Base-by-base conservation (phyloP, 345 rosid genomes). In the Bruguiera sexangula region DNA sequence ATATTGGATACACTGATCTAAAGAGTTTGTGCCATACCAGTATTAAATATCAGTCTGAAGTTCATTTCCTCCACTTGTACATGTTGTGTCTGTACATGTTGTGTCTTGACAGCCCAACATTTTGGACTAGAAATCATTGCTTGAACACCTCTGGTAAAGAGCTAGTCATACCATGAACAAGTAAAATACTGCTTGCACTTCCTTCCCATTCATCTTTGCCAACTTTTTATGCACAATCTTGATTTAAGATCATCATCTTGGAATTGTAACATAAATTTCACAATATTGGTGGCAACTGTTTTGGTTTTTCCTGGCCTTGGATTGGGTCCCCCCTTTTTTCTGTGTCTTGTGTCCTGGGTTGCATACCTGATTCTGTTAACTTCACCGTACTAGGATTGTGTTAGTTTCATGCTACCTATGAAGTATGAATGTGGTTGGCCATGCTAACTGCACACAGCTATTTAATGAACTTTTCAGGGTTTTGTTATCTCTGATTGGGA, bases 401-500 rank as follows among this genome's bases (percentile, higher is more conserved):
- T 4, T 56, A 15, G 29, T 43, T 13, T 56, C 18, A 56, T 56
- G 60, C 15, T 43, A 11, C 50, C 50, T 26, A 20, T 5, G 29
- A 36, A 64, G 29, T 26, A 30, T 61, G 50, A 31, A 16, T 5
- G 51, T 64, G 30, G 69, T 24, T 20, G 29, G 0, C 36, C n/a
- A 52, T 51, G 59, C 55, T 70, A 60, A 76, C 71, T 52, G 8
- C 36, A 26, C 26, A 54, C 9, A 18, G 15, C 46, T 54, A 29
- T 27, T 43, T 37, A 16, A 31, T 29, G 19, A 24, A 50, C 29
- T 34, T 69, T 43, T 36, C 69, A 76, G 80, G 80, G 80, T 4
- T 76, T 76, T 46, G 76, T 76, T 66, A 71, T 76, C 69, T 67
- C 80, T 54, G 80, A 76, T 67, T 76, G 76, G 80, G 72, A 67